A percentile compares a stretch with the other conserved stretches of the same genome.
phyloP scores from a whole-genome alignment of 768 basidiomycete genomes.

The Tylopilus sp. region DNA sequence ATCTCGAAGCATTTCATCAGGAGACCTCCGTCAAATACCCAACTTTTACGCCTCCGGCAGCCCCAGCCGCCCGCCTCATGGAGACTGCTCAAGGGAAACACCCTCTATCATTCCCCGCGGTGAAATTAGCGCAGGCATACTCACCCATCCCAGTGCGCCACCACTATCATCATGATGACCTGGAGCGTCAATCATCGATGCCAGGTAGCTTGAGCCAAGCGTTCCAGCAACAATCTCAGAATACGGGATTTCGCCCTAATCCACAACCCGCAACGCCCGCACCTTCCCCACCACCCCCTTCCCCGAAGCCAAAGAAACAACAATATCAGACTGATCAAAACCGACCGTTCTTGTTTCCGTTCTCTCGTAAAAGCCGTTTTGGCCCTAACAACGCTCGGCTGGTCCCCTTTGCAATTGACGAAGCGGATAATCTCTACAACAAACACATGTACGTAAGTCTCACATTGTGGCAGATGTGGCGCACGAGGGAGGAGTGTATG shows the following conservation, averaged over 20 bases:
- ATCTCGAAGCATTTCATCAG: constrained; percentile 83
- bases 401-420: constrained; percentile 95
- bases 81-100: constrained; percentile 28
- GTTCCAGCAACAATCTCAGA: constrained; percentile 34
- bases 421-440: constrained; percentile 88
- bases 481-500: constrained; percentile 93
- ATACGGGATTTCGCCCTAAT: constrained; percentile 31
- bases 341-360: constrained; percentile 93
- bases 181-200: constrained; percentile 48
- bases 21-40: constrained; percentile 97
- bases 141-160: constrained; percentile 91
- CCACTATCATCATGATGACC: constrained; percentile 87
- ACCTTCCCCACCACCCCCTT: constrained; percentile 71
- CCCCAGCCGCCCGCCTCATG: constrained; percentile 33
- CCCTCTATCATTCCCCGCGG: constrained; percentile 39
- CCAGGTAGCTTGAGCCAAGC: constrained; percentile 33
- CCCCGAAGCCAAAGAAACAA: constrained; percentile 94
- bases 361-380: constrained; percentile 59
- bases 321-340: constrained; percentile 97
- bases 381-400: constrained; percentile 54
- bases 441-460: constrained; percentile 89
- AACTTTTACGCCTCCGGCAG: constrained; percentile 72
- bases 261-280: constrained; percentile 86
- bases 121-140: constrained; percentile 84
- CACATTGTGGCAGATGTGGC: constrained; percentile 91